These are phyloP conservation scores for Harrya chromipes DNA, from an alignment of 768 basidiomycete species.

Conservation along the genomic window DNA sequence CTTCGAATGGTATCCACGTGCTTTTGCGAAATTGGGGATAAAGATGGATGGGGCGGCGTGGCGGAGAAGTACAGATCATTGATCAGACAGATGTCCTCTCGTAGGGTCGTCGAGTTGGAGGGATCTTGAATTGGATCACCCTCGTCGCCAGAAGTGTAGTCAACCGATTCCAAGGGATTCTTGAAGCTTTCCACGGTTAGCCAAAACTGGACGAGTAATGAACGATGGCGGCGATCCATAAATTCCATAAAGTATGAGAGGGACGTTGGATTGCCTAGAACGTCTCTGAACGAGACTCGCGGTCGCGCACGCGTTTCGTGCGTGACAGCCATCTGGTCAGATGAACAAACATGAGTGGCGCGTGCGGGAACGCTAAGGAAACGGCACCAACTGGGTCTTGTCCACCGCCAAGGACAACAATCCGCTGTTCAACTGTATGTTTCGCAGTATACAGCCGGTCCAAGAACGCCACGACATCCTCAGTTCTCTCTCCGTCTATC, in stretches of 20 bases:
- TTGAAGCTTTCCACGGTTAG: conserved; percentile 97
- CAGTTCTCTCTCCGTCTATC: conserved; percentile 83
- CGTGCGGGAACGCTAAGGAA: neutral
- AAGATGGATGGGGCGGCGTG: conserved; percentile 52
- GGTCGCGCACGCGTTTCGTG: conserved; percentile 45
- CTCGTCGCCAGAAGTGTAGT: conserved; percentile 57
- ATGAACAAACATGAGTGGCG: neutral
- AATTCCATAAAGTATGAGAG: conserved; percentile 98
- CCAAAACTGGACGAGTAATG: conserved; percentile 94
- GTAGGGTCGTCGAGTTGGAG: conserved; percentile 57
- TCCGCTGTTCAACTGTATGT: conserved; percentile 81
- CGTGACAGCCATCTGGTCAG: conserved; percentile 37
- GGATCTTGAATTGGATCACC: conserved; percentile 59
- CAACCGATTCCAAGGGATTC: conserved; percentile 85
- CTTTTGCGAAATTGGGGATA: conserved; percentile 64
- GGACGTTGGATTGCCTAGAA: conserved; percentile 85
- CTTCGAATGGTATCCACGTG: conserved; percentile 66
- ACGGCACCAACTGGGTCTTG: conserved; percentile 50
- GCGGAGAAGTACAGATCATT: conserved; percentile 82
- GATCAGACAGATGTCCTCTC: conserved; percentile 88
- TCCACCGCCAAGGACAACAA: conserved; percentile 72
- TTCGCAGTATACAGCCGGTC: conserved; percentile 89
- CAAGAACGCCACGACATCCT: conserved; percentile 82
- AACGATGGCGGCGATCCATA: conserved; percentile 87
- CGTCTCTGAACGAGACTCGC: conserved; percentile 64